Evolutionary conservation across 768 basidiomycete genomes (phyloP).

Genomic region (Austroboletus eburneus): DNA sequence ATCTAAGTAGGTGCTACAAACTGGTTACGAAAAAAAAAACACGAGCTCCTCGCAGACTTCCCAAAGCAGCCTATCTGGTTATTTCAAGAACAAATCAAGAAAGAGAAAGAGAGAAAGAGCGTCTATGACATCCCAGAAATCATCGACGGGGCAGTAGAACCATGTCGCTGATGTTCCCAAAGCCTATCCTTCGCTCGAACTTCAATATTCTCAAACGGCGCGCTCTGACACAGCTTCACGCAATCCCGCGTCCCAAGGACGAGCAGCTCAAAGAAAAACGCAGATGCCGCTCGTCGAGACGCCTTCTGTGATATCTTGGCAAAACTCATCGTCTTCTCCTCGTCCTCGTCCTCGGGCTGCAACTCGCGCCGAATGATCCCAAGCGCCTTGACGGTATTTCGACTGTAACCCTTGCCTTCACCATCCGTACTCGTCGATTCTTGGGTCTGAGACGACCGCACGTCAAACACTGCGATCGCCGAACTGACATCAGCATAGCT

Average conservation of each 20-base stretch:
- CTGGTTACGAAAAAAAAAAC: too few relatives aligned
- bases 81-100: conserved; percentile 10
- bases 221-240: conserved; percentile 70
- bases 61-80: too few relatives aligned
- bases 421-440: conserved; percentile 40
- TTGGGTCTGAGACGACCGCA: conserved; percentile 49
- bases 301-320: conserved; percentile 77
- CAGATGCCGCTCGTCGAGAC: conserved; percentile 85
- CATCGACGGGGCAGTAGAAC: conserved; percentile 42
- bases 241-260: conserved; percentile 93
- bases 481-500: conserved; percentile 67
- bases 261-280: conserved; percentile 97
- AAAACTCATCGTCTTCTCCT: conserved; percentile 72
- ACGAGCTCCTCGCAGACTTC: too few relatives aligned
- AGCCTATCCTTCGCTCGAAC: conserved; percentile 77
- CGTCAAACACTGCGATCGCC: conserved; percentile 80
- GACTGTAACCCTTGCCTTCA: conserved; percentile 77
- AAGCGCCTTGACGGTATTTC: conserved; percentile 84
- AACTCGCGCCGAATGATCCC: conserved; percentile 71
- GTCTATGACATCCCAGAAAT: conserved; percentile 38
- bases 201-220: conserved; percentile 83
- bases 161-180: conserved; percentile 66
- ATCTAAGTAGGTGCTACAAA: too few relatives aligned
- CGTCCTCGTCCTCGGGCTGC: conserved; percentile 45
- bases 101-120: neutral